phyloP scores from a whole-genome alignment of 176 grass and related monocot species.

The Phragmites australis region DNA sequence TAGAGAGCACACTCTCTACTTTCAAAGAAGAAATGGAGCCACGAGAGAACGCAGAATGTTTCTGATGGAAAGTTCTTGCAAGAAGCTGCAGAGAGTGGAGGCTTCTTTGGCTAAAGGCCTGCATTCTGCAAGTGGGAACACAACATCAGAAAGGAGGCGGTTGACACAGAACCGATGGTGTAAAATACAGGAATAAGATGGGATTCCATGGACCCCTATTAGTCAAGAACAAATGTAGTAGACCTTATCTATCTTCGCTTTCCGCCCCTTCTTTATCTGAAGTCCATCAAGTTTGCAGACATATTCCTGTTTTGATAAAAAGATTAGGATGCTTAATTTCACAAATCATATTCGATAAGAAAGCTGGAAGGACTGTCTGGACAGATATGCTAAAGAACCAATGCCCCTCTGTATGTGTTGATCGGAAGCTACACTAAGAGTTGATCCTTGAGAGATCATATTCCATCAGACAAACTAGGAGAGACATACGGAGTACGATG shows the following conservation, averaged over 20 bases:
- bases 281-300: conserved; percentile 28
- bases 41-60: neutral
- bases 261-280: conserved; percentile 32
- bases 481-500: conserved; percentile 15
- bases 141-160: conserved; percentile 26
- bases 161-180: conserved; percentile 21
- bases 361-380: conserved; percentile 3
- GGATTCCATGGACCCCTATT: conserved; percentile 45
- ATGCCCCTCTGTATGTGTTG: neutral
- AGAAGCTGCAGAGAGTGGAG: neutral
- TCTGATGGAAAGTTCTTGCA: neutral
- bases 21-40: neutral
- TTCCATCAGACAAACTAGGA: conserved; percentile 31
- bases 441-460: conserved; percentile 31
- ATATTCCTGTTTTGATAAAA: conserved; percentile 44
- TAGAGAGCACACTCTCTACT: neutral
- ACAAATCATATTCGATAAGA: conserved; percentile 40
- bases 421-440: conserved; percentile 26
- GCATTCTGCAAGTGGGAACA: conserved; percentile 22
- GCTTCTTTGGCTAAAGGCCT: neutral
- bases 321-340: conserved; percentile 40
- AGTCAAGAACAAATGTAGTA: conserved; percentile 42
- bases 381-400: conserved; percentile 15
- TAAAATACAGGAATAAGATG: conserved; percentile 41
- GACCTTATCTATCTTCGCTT: conserved; percentile 44